These are phyloP conservation scores for Coniferiporia weirii DNA, from an alignment of 1,284 basidiomycete species.

Conservation along the genomic window DNA sequence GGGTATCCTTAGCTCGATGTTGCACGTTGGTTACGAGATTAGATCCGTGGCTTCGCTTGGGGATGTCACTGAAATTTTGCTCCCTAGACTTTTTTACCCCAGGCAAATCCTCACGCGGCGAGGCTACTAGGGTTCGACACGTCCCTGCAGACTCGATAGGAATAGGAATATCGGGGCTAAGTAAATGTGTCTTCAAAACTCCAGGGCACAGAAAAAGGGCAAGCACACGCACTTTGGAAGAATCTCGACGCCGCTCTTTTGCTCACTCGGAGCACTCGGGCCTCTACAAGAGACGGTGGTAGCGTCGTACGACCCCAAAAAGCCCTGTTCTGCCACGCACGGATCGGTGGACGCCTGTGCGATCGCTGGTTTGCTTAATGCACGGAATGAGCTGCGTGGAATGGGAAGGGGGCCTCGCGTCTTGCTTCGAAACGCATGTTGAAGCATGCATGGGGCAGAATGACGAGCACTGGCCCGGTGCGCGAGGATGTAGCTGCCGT, in stretches of 20 bases:
- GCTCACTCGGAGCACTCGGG: background rate
- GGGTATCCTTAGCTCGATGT: background rate
- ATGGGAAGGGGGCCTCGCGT: slow-evolving; percentile 36
- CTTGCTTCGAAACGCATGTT: slow-evolving; percentile 42
- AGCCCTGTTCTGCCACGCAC: background rate
- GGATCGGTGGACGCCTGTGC: background rate
- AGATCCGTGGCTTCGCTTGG: background rate
- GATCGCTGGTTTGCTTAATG: background rate
- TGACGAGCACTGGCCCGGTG: background rate
- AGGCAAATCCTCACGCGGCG: background rate
- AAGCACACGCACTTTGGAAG: background rate
- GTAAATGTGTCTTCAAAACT: background rate
- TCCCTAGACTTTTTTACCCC: background rate
- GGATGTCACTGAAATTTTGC: background rate
- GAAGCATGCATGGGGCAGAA: slow-evolving; percentile 56
- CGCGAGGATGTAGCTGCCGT: background rate
- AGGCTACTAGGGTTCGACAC: background rate
- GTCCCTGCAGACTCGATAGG: background rate
- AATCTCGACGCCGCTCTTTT: background rate
- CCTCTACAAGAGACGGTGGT: background rate
- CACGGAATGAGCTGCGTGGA: background rate
- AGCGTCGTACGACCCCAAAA: background rate
- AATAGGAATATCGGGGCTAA: background rate
- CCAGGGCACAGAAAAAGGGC: background rate
- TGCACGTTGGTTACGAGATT: background rate